phyloP scores from a whole-genome alignment of 2,329 filamentous ascomycete species.

The Xylariales sp. region DNA sequence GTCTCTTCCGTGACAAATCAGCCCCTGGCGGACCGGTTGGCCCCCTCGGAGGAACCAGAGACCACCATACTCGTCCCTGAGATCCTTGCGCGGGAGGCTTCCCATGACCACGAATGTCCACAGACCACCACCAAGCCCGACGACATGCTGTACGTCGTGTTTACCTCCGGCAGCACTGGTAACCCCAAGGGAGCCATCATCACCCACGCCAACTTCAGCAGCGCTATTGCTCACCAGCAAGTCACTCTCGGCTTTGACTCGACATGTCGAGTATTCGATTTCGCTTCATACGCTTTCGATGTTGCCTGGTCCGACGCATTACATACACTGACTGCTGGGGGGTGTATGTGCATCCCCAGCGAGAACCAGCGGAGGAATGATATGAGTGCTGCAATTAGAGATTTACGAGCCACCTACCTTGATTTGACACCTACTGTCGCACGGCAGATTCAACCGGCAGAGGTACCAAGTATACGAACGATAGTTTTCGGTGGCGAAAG shows the following conservation, averaged over 20 bases:
- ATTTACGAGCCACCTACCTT: neutral
- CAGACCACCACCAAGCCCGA: no score
- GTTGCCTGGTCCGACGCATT: neutral
- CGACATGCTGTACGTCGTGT: conserved; percentile 34
- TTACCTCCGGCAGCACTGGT: conserved; percentile 45
- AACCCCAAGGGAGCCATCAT: conserved; percentile 41
- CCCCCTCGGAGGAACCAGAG: no score
- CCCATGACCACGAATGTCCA: no score
- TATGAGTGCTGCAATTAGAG: neutral
- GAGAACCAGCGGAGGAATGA: neutral
- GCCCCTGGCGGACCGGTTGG: no score
- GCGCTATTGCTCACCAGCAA: neutral
- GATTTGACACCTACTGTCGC: neutral
- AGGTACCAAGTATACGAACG: neutral
- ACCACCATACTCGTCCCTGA: no score
- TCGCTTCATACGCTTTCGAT: neutral
- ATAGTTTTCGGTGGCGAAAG: neutral
- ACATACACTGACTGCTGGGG: neutral
- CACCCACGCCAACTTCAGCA: conserved; percentile 6
- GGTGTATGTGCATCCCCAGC: neutral
- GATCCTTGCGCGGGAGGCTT: no score
- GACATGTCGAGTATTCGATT: neutral
- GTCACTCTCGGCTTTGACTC: neutral
- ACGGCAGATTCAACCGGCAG: neutral
- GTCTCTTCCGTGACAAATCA: no score